These are phyloP conservation scores for Tetratostichococcus sp. DNA, from an alignment of 139 green algal genomes.

Conservation along the genomic window DNA sequence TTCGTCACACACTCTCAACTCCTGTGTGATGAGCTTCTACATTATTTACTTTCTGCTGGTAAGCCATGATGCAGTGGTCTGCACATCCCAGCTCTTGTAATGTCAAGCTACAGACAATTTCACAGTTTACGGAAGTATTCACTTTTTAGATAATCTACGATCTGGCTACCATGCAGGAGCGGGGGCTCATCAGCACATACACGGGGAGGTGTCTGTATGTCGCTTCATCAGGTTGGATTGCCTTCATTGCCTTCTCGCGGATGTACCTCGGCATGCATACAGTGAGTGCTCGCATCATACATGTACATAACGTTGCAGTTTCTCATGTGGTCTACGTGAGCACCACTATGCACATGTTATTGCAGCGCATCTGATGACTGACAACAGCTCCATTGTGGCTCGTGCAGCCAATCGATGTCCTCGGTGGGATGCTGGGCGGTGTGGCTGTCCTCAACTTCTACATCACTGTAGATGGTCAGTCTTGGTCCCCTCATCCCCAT, in stretches of 20 bases:
- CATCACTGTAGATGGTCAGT: neutral
- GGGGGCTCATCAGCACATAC: neutral
- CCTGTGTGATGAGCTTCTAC: neutral
- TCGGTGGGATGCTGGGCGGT: neutral
- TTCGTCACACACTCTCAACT: neutral
- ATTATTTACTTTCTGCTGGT: neutral
- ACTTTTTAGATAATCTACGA: too few relatives aligned
- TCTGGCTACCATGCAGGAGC: neutral
- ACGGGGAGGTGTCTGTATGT: neutral
- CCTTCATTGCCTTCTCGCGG: neutral
- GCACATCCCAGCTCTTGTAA: too few relatives aligned
- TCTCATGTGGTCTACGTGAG: too few relatives aligned
- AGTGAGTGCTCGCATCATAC: neutral
- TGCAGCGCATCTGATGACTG: too few relatives aligned
- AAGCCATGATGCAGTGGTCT: too few relatives aligned
- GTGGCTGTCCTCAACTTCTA: neutral
- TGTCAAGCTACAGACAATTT: too few relatives aligned
- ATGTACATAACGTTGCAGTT: too few relatives aligned
- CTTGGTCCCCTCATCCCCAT: too few relatives aligned
- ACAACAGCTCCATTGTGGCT: neutral
- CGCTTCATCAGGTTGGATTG: neutral
- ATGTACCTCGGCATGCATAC: neutral
- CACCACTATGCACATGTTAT: too few relatives aligned
- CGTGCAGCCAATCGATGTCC: neutral
- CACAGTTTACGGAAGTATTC: too few relatives aligned